A percentile compares a stretch with the other conserved stretches of the same genome.
Evolutionary conservation across 1,139 yeast genomes (phyloP).

Genomic region (Meyerozyma smithsonii): DNA sequence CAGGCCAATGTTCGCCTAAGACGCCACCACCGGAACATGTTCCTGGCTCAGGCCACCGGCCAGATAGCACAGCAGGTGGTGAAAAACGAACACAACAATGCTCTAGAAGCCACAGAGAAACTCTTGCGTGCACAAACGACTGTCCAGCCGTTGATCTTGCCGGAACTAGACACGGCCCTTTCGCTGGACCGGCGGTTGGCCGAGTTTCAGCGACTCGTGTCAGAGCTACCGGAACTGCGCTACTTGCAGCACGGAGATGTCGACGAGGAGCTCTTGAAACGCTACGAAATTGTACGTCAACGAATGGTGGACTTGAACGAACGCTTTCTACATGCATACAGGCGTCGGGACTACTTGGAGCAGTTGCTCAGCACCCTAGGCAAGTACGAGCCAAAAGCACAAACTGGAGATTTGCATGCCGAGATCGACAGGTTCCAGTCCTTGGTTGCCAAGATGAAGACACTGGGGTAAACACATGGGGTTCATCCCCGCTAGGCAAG

Average conservation of each 20-base stretch:
- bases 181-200: background rate
- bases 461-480: too few species aligned
- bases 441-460: background rate
- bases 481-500: too few species aligned
- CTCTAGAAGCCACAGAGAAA: background rate
- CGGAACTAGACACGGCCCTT: background rate
- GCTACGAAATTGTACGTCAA: background rate
- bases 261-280: background rate
- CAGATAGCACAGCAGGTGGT: conserved; percentile 2
- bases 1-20: background rate
- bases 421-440: background rate
- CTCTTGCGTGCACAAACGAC: background rate
- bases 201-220: background rate
- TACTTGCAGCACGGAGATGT: background rate
- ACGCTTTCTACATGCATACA: background rate
- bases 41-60: conserved; percentile 1
- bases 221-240: background rate
- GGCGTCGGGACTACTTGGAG: background rate
- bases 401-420: background rate
- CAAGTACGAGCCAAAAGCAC: background rate
- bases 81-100: background rate
- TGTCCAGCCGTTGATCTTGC: background rate
- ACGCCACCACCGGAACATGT: background rate
- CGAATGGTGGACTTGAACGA: background rate
- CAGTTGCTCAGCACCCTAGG: background rate